Evolutionary conservation across 139 green algal genomes (phyloP), one percentile per base, ranked within the genome.

Genomic region (Auxenochlorella protothecoides): DNA sequence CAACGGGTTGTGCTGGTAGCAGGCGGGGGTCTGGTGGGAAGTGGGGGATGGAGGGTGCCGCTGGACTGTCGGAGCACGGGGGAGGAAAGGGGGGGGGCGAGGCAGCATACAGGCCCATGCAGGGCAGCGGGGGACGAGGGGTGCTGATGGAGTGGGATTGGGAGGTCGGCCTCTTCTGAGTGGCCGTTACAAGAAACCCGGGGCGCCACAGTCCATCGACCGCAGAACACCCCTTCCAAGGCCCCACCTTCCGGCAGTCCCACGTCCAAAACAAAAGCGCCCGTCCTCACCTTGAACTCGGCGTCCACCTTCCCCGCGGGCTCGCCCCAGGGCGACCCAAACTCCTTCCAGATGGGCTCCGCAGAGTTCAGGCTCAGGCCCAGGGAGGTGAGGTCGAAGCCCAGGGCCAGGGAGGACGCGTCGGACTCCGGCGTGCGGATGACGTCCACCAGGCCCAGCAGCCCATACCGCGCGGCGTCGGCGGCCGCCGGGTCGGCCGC

Each of bases 311-410:
- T 79, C 52, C 85, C 67, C 5, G 84, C 89, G 5, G 69, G 84
- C 66, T 97, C 93, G 0, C 90, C 87, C 76, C 94, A 93, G 10
- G 92, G 90, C 9, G 86, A 92, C 52, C 89, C 82, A 64, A 97
- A 93, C 13, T 86, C 89, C 65, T 87, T 89, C 83, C 89, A 91
- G 69, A 96, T 62, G 57, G 9, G 9, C 57, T 15, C 11, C 57
- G 83, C 71, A 5, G 81, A 87, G 84, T 96, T 97, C 12, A 98
- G 81, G 82, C 97, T 97, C 15, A 99, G 84, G 6, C 95, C 95
- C 11, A 98, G 81, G 11, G 86, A 92, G 2, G 95, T 99, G 4
- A 99, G 84, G 76, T 99, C 94, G 1, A 88, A 97, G 69, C 95
- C 95, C 51, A 99, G 80, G 0, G 92, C 90, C 68, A 99, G 84